Evolutionary conservation across 1,139 yeast species (phyloP).

Genomic region (Chernovozyma sophiae-reginae): DNA sequence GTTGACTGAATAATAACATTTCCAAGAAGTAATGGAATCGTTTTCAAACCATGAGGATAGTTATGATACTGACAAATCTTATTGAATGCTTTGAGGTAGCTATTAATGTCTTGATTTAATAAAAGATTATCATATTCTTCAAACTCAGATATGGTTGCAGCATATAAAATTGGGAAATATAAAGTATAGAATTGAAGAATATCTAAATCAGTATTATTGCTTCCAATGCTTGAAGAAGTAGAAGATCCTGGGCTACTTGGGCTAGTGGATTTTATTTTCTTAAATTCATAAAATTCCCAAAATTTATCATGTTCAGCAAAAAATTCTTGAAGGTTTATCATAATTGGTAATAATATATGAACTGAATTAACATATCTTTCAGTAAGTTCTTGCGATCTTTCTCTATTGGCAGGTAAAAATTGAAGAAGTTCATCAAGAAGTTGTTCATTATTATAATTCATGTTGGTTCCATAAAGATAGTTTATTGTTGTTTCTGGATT

Average conservation of each 20-base stretch:
- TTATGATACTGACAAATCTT: conserved; percentile 47
- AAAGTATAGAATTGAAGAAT: conserved; percentile 43
- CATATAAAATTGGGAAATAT: conserved; percentile 49
- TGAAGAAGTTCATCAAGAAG: conserved; percentile 32
- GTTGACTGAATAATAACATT: conserved; percentile 54
- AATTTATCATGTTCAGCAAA: conserved; percentile 44
- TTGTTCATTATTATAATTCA: conserved; percentile 36
- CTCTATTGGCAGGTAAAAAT: conserved; percentile 34
- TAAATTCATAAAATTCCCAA: conserved; percentile 34
- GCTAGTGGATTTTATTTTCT: conserved; percentile 7
- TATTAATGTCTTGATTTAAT: conserved; percentile 47
- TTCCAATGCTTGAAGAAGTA: not conserved
- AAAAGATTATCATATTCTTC: conserved; percentile 48
- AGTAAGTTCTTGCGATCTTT: conserved; percentile 47
- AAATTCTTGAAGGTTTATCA: conserved; percentile 42
- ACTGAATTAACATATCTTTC: conserved; percentile 48
- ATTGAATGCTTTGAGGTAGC: conserved; percentile 44
- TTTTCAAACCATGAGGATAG: conserved; percentile 50
- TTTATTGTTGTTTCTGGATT: conserved; percentile 39
- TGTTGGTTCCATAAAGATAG: conserved; percentile 42
- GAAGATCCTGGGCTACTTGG: not conserved
- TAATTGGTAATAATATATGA: conserved; percentile 50
- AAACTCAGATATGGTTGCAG: conserved; percentile 52
- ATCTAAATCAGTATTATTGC: conserved; percentile 21
- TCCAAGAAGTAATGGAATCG: conserved; percentile 44